Conservation (phyloP, 371 early-diverging fungal genomes). For the Nematocida ironsii region DNA sequence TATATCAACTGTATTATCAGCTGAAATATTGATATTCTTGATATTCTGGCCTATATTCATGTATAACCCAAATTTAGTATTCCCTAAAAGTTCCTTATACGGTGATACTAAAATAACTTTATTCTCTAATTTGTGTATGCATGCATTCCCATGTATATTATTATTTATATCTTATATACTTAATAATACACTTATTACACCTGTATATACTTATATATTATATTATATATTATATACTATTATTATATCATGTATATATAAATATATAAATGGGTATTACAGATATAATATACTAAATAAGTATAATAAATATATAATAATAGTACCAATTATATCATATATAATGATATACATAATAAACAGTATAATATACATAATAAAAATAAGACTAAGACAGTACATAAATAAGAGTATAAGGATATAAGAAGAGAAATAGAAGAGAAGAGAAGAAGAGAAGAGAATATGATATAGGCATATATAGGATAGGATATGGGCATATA, state of each 20-base stretch:
- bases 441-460: too few species aligned
- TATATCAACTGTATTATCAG: background rate
- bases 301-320: too few species aligned
- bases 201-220: background rate
- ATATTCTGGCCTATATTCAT: slow-evolving; percentile 19
- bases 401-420: background rate
- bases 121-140: slow-evolving; percentile 12
- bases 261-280: background rate
- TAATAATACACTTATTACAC: background rate
- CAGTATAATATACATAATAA: background rate
- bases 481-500: background rate
- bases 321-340: too few species aligned
- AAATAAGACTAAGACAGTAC: background rate
- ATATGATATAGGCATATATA: too few species aligned
- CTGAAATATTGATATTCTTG: background rate
- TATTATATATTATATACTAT: background rate
- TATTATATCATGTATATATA: background rate
- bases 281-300: background rate
- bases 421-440: background rate
- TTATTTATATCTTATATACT: background rate
- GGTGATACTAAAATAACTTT: background rate
- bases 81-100: background rate
- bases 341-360: too few species aligned
- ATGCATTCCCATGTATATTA: background rate
- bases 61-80: background rate